Percentiles rank a stretch among this genome's conserved stretches.
Conservation (phyloP, 768 basidiomycete genomes). For the Nevesoporus exiguus region DNA sequence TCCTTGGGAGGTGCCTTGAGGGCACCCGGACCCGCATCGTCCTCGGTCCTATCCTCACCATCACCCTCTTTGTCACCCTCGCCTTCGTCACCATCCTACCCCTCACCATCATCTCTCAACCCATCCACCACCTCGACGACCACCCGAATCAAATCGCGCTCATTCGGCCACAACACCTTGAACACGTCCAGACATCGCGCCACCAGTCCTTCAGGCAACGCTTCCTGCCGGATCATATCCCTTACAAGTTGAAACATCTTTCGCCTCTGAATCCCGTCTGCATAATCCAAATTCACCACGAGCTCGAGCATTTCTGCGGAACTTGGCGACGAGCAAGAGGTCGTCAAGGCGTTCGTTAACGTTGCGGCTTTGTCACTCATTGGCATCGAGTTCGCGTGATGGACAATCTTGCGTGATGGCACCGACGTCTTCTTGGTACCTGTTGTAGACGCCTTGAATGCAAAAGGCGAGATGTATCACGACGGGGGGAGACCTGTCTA, state of each 20-base stretch:
- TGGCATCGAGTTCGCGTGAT: constrained; percentile 30
- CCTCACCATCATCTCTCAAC: constrained; percentile 49
- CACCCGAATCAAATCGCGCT: constrained; percentile 84
- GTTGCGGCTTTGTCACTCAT: constrained; percentile 32
- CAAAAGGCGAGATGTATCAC: constrained; percentile 77
- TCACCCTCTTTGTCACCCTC: constrained; percentile 31
- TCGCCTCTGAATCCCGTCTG: too few species aligned
- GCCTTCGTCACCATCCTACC: constrained; percentile 39
- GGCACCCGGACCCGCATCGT: neutral
- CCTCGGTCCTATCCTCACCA: constrained; percentile 8
- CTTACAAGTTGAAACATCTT: too few species aligned
- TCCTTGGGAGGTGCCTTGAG: constrained; percentile 28
- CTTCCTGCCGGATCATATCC: too few species aligned
- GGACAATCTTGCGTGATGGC: constrained; percentile 38
- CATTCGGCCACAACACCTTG: constrained; percentile 61
- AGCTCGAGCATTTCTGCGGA: constrained; percentile 77
- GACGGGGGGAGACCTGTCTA: constrained; percentile 75
- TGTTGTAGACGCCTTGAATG: constrained; percentile 70
- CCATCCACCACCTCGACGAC: constrained; percentile 87
- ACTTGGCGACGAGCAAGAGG: constrained; percentile 37
- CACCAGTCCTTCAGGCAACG: constrained; percentile 59
- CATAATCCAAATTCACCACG: too few species aligned
- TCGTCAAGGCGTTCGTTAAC: too few species aligned
- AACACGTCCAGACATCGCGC: constrained; percentile 81
- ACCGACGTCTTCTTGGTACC: constrained; percentile 43